phyloP scores from a whole-genome alignment of 768 basidiomycete species.

The Cystofilobasidium capitatum region DNA sequence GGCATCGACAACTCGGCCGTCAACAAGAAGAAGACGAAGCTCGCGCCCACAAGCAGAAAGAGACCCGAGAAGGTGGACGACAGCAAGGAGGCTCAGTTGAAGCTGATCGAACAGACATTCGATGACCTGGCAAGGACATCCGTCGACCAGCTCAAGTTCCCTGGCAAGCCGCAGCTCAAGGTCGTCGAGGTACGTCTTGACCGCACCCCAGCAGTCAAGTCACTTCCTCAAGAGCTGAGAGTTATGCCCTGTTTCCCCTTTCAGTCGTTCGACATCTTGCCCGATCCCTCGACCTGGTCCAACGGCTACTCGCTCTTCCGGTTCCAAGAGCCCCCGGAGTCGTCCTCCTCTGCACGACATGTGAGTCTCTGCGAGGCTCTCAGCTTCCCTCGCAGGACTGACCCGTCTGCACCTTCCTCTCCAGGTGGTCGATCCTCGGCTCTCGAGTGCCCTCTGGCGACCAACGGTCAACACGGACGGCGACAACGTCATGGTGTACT shows the following conservation, averaged over 20 bases:
- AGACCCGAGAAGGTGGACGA: constrained; percentile 50
- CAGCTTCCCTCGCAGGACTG: not conserved
- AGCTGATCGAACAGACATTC: constrained; percentile 71
- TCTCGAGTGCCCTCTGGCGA: constrained; percentile 21
- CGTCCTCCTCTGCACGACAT: not conserved
- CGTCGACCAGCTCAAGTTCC: constrained; percentile 57
- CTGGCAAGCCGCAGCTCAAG: constrained; percentile 62
- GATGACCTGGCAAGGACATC: constrained; percentile 32
- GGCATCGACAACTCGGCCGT: not conserved
- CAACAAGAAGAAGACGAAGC: constrained; percentile 47
- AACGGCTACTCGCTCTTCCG: constrained; percentile 80
- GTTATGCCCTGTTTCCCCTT: not conserved
- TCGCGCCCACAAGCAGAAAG: constrained; percentile 5
- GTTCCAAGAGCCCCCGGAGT: constrained; percentile 71
- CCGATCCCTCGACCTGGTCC: constrained; percentile 77
- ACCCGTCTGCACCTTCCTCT: not conserved
- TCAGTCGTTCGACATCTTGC: constrained; percentile 62
- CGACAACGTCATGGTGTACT: constrained; percentile 18
- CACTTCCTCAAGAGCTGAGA: not conserved
- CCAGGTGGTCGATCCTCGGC: not conserved
- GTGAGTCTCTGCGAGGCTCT: not conserved
- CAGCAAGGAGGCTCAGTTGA: constrained; percentile 62
- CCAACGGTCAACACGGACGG: constrained; percentile 12
- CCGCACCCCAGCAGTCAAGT: not conserved
- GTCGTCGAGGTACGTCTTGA: constrained; percentile 52